Evolutionary conservation across 2,329 filamentous ascomycete genomes (phyloP).

Genomic region (Penicillium sp.): DNA sequence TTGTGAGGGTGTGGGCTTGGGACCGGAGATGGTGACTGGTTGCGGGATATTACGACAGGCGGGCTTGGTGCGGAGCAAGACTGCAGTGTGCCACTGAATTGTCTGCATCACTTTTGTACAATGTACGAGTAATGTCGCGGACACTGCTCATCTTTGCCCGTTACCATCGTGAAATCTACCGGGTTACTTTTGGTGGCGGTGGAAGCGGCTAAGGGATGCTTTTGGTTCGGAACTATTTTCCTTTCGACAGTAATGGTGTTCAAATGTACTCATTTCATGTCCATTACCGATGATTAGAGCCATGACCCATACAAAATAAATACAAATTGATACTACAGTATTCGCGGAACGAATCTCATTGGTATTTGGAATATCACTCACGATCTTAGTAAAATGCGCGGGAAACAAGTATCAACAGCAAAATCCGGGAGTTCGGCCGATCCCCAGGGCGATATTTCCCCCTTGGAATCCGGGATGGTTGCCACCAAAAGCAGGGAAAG

Average conservation of each 20-base stretch:
- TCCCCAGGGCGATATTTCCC: not conserved
- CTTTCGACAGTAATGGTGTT: not conserved
- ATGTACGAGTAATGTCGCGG: not conserved
- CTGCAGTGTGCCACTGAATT: constrained; percentile 4
- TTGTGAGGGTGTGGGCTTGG: constrained; percentile 3
- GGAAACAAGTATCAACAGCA: too few species aligned
- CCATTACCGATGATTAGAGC: not conserved
- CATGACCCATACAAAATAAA: too few species aligned
- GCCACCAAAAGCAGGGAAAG: too few species aligned
- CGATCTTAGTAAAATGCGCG: not conserved
- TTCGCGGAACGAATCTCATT: too few species aligned
- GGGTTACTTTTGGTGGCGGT: constrained; percentile 1
- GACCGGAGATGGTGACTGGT: constrained; percentile 2
- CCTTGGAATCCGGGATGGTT: not conserved
- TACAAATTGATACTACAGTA: too few species aligned
- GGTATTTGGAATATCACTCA: not conserved
- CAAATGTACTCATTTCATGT: not conserved
- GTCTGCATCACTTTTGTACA: not conserved
- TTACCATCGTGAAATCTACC: not conserved
- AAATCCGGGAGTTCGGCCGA: too few species aligned
- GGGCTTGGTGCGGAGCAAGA: constrained; percentile 5
- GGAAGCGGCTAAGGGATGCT: constrained; percentile 8
- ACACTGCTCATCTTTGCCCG: not conserved
- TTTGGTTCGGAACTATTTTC: constrained; percentile 2
- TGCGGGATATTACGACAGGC: constrained; percentile 10